Conservation (phyloP, 768 basidiomycete species). For the Naganishia randhawae region DNA sequence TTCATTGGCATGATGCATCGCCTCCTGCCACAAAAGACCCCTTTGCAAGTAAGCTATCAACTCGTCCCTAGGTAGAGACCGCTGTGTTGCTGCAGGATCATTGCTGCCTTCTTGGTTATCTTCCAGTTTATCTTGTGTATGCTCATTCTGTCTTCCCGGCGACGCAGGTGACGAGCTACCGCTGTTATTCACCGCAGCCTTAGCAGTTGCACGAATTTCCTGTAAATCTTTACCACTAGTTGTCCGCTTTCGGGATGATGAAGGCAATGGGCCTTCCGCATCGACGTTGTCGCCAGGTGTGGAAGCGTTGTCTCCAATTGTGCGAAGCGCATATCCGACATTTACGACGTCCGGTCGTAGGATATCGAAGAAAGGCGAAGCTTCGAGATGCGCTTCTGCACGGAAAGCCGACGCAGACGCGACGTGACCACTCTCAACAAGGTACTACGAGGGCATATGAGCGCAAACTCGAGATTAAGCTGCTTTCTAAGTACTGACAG, state of each 20-base stretch:
- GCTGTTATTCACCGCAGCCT: constrained; percentile 18
- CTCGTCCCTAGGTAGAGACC: constrained; percentile 42
- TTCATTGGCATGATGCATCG: constrained; percentile 40
- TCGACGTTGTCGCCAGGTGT: background rate
- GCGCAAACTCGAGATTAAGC: background rate
- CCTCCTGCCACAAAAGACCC: constrained; percentile 44
- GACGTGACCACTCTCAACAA: constrained; percentile 28
- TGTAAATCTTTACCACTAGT: constrained; percentile 19
- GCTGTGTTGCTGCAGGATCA: constrained; percentile 35
- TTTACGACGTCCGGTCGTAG: constrained; percentile 15
- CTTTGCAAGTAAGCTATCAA: constrained; percentile 45
- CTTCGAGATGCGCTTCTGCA: constrained; percentile 41
- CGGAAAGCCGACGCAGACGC: constrained; percentile 43
- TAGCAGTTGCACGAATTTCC: constrained; percentile 12
- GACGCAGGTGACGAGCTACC: constrained; percentile 15
- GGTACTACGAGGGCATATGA: background rate
- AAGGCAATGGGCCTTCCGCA: background rate
- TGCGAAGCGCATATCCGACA: background rate
- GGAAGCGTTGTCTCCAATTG: background rate
- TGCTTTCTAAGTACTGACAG: background rate
- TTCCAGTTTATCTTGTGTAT: constrained; percentile 18
- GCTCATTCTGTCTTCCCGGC: background rate
- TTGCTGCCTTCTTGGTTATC: constrained; percentile 25
- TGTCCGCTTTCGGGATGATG: constrained; percentile 1
- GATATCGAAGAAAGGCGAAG: constrained; percentile 25